phyloP scores from a whole-genome alignment of 2,329 filamentous ascomycete species.

The Cryoendolithus antarcticus region DNA sequence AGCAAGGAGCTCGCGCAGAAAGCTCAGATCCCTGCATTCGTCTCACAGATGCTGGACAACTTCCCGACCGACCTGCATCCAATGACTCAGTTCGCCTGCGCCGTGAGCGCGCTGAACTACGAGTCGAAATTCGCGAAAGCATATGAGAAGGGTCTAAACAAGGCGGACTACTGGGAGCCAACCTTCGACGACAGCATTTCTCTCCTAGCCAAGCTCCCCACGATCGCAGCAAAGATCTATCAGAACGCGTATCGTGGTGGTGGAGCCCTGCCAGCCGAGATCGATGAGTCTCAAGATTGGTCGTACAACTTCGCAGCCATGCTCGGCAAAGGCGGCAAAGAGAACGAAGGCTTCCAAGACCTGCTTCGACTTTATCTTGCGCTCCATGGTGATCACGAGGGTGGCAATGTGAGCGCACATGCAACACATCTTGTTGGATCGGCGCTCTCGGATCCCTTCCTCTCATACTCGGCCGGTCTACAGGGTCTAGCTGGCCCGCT shows the following conservation, averaged over 20 bases:
- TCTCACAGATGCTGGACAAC: constrained; percentile 75
- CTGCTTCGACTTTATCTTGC: constrained; percentile 87
- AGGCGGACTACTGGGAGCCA: constrained; percentile 97
- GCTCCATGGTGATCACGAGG: constrained; percentile 95
- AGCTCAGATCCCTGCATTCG: constrained; percentile 67
- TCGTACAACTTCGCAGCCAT: constrained; percentile 97
- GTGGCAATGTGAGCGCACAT: constrained; percentile 93
- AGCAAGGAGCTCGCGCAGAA: constrained; percentile 81
- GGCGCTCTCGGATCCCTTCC: constrained; percentile 85
- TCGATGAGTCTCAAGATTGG: constrained; percentile 86
- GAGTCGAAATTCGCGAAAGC: constrained; percentile 87
- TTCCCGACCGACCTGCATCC: constrained; percentile 88
- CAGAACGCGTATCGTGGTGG: constrained; percentile 72
- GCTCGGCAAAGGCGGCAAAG: constrained; percentile 76
- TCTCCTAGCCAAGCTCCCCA: constrained; percentile 88
- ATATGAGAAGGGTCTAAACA: constrained; percentile 82
- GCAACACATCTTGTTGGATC: constrained; percentile 90
- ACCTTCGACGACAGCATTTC: constrained; percentile 93
- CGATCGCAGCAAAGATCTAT: constrained; percentile 95
- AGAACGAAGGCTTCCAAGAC: constrained; percentile 92
- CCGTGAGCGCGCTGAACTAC: constrained; percentile 90
- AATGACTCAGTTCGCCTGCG: constrained; percentile 96
- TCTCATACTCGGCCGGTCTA: constrained; percentile 90
- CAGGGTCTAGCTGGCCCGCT: constrained; percentile 91
- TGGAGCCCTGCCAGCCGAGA: constrained; percentile 59